Base-by-base conservation (phyloP, 2,329 filamentous ascomycete species). In the Pleomassaria siparia region DNA sequence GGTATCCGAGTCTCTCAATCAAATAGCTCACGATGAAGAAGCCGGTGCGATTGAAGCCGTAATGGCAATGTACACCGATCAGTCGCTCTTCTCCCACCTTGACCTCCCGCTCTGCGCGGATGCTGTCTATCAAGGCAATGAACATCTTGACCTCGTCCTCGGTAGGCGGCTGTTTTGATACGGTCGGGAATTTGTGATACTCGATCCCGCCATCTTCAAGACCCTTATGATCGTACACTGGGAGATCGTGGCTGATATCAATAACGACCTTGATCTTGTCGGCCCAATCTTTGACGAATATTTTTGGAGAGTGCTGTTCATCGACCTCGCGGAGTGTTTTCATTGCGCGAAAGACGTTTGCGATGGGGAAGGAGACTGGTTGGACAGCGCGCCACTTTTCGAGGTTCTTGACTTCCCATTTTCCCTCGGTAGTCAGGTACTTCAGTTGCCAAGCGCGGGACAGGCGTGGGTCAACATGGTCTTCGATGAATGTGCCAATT, bases 361-460 rank as follows among this genome's bases (percentile, higher is more conserved):
- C 88, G 50, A 97, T 94, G 3, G 86, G 84, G 1, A 81, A 79
- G 0, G 89, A 95, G 1, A 95, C 88, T 0, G 91, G 88, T 1
- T 76, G 72, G 1, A 95, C 87, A 15, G 83, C 84, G 68, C 89
- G 82, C 92, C 92, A 97, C 66, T 97, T 97, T 49, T 82, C 84
- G 10, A 96, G 78, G 63, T 97, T 97, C 74, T 97, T 97, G 57
- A 97, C 90, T 64, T 96, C 92, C 92, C 92, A 97, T 73, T 97
- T 97, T 2, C 91, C 91, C 57, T 91, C 88, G 1, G 87, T 89
- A 2, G 88, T 89, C 20, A 97, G 82, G 61, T 94, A 87, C 60
- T 92, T 88, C 13, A 97, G 77, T 71, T 97, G 92, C 91, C 92
- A 97, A 35, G 87, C 89, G 22, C 92, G 82, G 1, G 85, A 88